Conservation (phyloP, 345 rosid genomes). For the Eucalyptus sp. region DNA sequence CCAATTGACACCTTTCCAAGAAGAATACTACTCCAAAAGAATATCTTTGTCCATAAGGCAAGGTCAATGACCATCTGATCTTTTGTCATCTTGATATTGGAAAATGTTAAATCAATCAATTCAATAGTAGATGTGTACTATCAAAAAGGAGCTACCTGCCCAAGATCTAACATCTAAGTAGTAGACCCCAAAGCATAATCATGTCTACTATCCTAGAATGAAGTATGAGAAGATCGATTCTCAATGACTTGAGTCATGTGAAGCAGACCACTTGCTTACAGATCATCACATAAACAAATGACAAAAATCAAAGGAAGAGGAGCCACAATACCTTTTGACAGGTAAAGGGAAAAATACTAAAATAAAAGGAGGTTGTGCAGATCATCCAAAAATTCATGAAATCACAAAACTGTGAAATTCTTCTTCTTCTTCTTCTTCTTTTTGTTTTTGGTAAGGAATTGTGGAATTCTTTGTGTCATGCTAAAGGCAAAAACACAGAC, state of each 20-base stretch:
- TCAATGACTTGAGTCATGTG: not conserved
- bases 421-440: no score
- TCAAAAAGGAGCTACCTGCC: not conserved
- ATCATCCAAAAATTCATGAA: not conserved
- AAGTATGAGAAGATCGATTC: not conserved
- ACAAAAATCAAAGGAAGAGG: not conserved
- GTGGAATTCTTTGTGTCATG: not conserved
- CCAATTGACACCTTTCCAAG: slow-evolving; percentile 54
- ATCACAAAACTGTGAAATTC: not conserved
- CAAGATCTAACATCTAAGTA: not conserved
- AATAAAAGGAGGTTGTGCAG: not conserved
- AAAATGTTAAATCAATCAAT: not conserved
- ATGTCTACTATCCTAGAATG: not conserved
- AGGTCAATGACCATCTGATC: slow-evolving; percentile 66
- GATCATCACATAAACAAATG: not conserved
- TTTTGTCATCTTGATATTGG: slow-evolving; percentile 38
- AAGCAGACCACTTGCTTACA: not conserved
- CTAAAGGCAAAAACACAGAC: not conserved
- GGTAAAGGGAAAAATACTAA: not conserved
- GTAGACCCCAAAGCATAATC: not conserved
- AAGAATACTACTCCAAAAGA: slow-evolving; percentile 41
- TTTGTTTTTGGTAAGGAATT: not conserved
- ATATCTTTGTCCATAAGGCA: slow-evolving; percentile 1
- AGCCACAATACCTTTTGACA: not conserved
- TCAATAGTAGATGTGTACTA: not conserved